Evolutionary conservation across 768 basidiomycete genomes (phyloP).

Genomic region (Collybiopsis luxurians): DNA sequence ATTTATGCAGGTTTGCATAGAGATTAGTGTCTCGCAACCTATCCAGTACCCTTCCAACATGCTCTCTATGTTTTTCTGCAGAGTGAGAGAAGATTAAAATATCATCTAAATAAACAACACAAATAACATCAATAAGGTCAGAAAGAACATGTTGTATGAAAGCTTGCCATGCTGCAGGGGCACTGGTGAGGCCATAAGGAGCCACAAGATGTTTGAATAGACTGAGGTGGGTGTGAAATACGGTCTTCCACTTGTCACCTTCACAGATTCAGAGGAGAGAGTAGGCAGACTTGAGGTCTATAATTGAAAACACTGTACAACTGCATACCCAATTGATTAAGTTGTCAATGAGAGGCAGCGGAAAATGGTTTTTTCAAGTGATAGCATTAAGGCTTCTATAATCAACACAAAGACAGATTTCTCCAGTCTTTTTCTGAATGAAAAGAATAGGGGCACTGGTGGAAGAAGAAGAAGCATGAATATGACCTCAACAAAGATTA

Average conservation of each 20-base stretch:
- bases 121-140: constrained; percentile 33
- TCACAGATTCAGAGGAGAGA: constrained; percentile 32
- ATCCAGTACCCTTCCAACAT: no score
- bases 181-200: constrained; percentile 36
- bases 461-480: constrained; percentile 15
- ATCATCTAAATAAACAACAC: constrained; percentile 42
- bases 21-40: no score
- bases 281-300: constrained; percentile 38
- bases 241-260: constrained; percentile 43
- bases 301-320: constrained; percentile 24
- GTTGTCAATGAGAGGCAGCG: constrained; percentile 26
- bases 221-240: constrained; percentile 35
- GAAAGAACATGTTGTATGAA: constrained; percentile 39
- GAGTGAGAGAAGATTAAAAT: constrained; percentile 48
- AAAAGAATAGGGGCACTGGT: constrained; percentile 13
- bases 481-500: constrained; percentile 21
- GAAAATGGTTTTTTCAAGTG: constrained; percentile 24
- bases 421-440: constrained; percentile 19
- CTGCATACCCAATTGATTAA: constrained; percentile 28
- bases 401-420: constrained; percentile 21
- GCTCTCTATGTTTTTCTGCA: no score
- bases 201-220: constrained; percentile 36
- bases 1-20: no score
- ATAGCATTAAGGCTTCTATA: constrained; percentile 30
- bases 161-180: constrained; percentile 39